phyloP scores from a whole-genome alignment of 352 stramenopile genomes.

The Globisporangium nunn region DNA sequence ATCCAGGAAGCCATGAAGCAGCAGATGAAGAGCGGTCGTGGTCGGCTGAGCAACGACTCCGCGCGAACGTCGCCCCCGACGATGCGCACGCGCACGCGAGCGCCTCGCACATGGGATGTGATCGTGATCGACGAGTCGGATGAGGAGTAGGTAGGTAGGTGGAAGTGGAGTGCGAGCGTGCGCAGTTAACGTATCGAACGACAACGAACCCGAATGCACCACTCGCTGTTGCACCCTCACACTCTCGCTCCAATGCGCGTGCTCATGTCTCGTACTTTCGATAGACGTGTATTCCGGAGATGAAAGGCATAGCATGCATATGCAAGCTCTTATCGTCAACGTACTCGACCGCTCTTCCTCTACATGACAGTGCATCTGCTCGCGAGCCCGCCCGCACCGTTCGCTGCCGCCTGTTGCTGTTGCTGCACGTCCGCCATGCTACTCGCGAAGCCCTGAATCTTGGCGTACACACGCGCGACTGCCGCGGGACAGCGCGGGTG shows the following conservation, averaged over 20 bases:
- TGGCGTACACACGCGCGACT: constrained; percentile 47
- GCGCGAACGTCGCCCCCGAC: neutral
- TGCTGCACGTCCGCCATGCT: constrained; percentile 61
- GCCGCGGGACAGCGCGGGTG: constrained; percentile 65
- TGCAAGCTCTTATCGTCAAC: neutral
- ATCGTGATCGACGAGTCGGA: constrained; percentile 78
- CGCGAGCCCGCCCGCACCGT: constrained; percentile 23
- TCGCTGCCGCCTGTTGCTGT: constrained; percentile 26
- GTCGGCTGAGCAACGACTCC: neutral
- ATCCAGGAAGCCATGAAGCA: constrained; percentile 15
- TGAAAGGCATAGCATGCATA: too few species aligned
- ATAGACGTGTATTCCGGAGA: too few species aligned
- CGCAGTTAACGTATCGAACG: constrained; percentile 1
- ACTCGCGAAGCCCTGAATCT: constrained; percentile 57
- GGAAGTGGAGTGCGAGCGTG: neutral
- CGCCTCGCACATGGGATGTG: constrained; percentile 50
- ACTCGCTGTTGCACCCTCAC: neutral
- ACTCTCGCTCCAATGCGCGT: neutral
- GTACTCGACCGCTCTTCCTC: constrained; percentile 3
- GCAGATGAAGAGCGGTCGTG: neutral
- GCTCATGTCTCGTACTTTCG: too few species aligned
- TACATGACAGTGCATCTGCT: constrained; percentile 75
- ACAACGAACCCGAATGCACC: neutral
- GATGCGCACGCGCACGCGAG: constrained; percentile 19
- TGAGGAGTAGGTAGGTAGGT: constrained; percentile 15